Percentiles rank a stretch among this genome's conserved stretches.
Evolutionary conservation across 2,329 filamentous ascomycete genomes (phyloP).

Genomic region (Tolypocladium guangdongense): DNA sequence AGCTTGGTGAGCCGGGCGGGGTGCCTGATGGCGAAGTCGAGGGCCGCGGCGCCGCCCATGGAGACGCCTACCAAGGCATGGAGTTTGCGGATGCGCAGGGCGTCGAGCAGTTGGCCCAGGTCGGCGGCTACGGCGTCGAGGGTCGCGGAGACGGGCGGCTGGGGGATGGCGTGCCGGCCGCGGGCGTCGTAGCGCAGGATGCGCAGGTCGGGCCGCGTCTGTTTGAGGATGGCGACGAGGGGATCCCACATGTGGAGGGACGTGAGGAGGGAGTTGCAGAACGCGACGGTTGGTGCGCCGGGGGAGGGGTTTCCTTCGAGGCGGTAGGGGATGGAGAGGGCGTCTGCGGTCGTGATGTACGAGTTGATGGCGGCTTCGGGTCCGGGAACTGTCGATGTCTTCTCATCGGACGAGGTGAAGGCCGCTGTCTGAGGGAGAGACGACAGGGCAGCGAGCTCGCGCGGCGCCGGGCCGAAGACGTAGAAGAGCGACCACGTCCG

Average conservation of each 20-base stretch:
- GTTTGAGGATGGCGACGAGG: conserved; percentile 52
- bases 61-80: conserved; percentile 65
- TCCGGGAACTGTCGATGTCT: conserved; percentile 43
- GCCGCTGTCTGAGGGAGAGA: conserved; percentile 32
- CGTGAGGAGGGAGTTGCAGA: conserved; percentile 72
- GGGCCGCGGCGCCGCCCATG: conserved; percentile 68
- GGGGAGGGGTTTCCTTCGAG: conserved; percentile 62
- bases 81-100: conserved; percentile 56
- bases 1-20: conserved; percentile 49
- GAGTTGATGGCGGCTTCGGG: conserved; percentile 50
- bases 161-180: conserved; percentile 46
- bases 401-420: conserved; percentile 44
- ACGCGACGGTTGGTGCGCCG: conserved; percentile 59
- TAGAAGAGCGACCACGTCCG: conserved; percentile 65
- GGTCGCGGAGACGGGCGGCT: conserved; percentile 38
- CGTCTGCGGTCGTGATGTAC: conserved; percentile 57
- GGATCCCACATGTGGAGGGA: conserved; percentile 72
- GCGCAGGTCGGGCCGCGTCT: conserved; percentile 51
- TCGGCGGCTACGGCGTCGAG: conserved; percentile 60
- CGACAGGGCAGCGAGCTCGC: conserved; percentile 52
- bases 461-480: conserved; percentile 64
- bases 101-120: conserved; percentile 52
- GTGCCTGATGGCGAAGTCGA: conserved; percentile 60
- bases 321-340: conserved; percentile 58
- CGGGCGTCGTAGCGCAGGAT: conserved; percentile 70